phyloP scores from a whole-genome alignment of 768 basidiomycete species.

The Hygrophoropsis aurantiaca region DNA sequence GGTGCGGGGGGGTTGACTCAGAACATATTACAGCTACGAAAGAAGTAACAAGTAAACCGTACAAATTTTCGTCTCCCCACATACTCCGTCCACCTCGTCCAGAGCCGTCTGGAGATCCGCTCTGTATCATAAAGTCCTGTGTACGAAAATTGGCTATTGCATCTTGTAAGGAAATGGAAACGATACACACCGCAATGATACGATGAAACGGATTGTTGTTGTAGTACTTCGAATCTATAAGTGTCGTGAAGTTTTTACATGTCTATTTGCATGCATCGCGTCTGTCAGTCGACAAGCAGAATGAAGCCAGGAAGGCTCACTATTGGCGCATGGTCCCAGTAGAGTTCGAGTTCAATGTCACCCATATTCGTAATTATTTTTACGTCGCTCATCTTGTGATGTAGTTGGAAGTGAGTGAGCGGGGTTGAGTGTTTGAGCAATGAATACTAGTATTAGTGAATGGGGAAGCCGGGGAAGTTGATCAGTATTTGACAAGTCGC shows the following conservation, averaged over 20 bases:
- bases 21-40: background rate
- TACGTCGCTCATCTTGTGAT: constrained; percentile 52
- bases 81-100: constrained; percentile 90
- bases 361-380: constrained; percentile 82
- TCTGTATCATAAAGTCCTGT: constrained; percentile 97
- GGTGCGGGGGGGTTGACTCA: background rate
- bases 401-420: background rate
- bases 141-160: background rate
- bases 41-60: constrained; percentile 24
- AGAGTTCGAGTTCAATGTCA: constrained; percentile 87
- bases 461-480: too few species aligned
- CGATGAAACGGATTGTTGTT: constrained; percentile 89
- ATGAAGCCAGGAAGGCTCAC: constrained; percentile 24
- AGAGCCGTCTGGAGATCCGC: constrained; percentile 94
- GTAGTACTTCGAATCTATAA: constrained; percentile 91
- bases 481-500: too few species aligned
- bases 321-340: constrained; percentile 88
- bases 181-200: constrained; percentile 69
- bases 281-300: constrained; percentile 11
- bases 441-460: too few species aligned
- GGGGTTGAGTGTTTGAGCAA: too few species aligned
- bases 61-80: constrained; percentile 82
- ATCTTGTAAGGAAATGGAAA: background rate
- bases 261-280: constrained; percentile 52
- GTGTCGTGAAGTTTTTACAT: constrained; percentile 92